phyloP scores from a whole-genome alignment of 352 stramenopile species.

The Phytophthora boehmeriae region DNA sequence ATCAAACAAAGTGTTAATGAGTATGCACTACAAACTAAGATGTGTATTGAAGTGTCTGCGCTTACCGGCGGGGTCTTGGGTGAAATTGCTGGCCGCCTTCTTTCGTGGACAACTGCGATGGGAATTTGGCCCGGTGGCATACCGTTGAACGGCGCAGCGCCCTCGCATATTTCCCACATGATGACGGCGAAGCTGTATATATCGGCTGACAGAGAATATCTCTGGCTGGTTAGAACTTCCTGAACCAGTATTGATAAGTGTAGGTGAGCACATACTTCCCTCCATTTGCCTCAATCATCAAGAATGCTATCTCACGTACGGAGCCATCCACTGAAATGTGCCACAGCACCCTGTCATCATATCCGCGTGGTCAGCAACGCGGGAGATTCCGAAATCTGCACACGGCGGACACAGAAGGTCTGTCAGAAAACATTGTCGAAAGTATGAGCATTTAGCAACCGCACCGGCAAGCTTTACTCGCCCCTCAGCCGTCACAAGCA shows the following conservation, averaged over 20 bases:
- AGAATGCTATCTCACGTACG: slow-evolving; percentile 41
- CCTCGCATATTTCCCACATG: slow-evolving; percentile 84
- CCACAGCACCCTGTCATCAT: slow-evolving; percentile 80
- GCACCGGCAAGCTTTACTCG: slow-evolving; percentile 73
- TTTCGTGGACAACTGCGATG: slow-evolving; percentile 71
- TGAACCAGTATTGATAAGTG: slow-evolving; percentile 16
- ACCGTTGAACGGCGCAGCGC: slow-evolving; percentile 61
- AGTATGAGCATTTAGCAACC: background rate
- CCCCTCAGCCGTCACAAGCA: slow-evolving; percentile 75
- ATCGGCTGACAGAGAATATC: slow-evolving; percentile 73
- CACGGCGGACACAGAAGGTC: background rate
- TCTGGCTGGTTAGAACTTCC: slow-evolving; percentile 71
- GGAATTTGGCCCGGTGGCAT: slow-evolving; percentile 57
- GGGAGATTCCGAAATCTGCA: slow-evolving; percentile 80
- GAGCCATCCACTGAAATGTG: slow-evolving; percentile 86
- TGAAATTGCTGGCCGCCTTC: slow-evolving; percentile 63
- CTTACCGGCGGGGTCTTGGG: slow-evolving; percentile 60
- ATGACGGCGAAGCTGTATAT: slow-evolving; percentile 86
- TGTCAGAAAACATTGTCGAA: background rate
- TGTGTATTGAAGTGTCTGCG: background rate
- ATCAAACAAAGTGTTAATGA: background rate
- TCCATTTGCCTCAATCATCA: background rate
- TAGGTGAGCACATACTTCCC: background rate
- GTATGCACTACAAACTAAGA: background rate
- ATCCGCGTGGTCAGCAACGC: slow-evolving; percentile 50